Conservation (phyloP, 345 rosid genomes). For the Erucastrum elatum region DNA sequence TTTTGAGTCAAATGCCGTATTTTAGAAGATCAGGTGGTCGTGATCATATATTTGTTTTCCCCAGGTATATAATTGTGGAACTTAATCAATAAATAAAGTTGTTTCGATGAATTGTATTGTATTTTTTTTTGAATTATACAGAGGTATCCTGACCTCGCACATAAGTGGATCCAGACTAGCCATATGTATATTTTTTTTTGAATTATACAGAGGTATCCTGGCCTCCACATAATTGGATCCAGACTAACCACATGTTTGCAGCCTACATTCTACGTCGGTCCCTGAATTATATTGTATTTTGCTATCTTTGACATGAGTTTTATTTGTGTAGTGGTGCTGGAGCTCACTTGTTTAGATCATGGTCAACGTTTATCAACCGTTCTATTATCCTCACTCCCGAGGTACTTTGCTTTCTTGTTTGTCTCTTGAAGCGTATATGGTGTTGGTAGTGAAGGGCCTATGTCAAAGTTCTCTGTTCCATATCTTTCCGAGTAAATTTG, state of each 20-base stretch:
- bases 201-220: too few relatives aligned
- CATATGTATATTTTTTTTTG: too few relatives aligned
- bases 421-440: neutral
- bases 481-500: neutral
- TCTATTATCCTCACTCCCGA: conserved; percentile 84
- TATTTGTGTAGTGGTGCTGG: conserved; percentile 55
- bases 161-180: too few relatives aligned
- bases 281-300: neutral
- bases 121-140: neutral
- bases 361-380: conserved; percentile 71
- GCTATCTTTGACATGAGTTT: conserved; percentile 19
- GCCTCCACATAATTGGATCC: too few relatives aligned
- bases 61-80: conserved; percentile 54
- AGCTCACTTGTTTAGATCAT: conserved; percentile 82
- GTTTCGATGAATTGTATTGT: neutral
- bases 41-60: conserved; percentile 92
- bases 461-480: too few relatives aligned
- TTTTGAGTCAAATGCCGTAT: conserved; percentile 88
- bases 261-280: too few relatives aligned
- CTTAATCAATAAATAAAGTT: neutral
- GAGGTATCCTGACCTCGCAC: too few relatives aligned
- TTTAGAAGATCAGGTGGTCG: conserved; percentile 93
- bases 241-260: too few relatives aligned
- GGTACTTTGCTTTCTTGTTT: conserved; percentile 42
- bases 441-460: neutral